Conservation (phyloP, 2,329 filamentous ascomycete genomes). For the Hymenoscyphus albidus region DNA sequence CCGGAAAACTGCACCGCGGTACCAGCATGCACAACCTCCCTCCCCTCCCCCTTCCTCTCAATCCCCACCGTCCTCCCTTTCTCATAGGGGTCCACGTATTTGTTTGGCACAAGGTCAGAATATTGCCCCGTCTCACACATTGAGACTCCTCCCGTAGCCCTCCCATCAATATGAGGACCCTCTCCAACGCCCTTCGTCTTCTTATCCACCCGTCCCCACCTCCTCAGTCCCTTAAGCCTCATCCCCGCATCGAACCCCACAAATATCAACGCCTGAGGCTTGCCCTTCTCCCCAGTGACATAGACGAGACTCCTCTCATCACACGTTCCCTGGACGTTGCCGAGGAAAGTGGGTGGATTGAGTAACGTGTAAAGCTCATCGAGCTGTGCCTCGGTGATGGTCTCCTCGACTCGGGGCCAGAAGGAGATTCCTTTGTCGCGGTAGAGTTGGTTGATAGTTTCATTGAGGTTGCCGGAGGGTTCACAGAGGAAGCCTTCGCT, state of each 20-base stretch:
- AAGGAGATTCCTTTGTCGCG: slow-evolving; percentile 23
- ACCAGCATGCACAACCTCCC: neutral
- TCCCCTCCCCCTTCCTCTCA: slow-evolving; percentile 29
- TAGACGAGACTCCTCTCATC: slow-evolving; percentile 50
- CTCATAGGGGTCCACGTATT: slow-evolving; percentile 20
- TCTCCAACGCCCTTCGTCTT: slow-evolving; percentile 26
- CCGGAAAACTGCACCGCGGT: neutral
- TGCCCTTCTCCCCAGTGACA: slow-evolving; percentile 32
- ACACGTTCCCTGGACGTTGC: slow-evolving; percentile 41
- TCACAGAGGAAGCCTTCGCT: slow-evolving; percentile 18
- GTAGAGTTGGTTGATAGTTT: slow-evolving; percentile 29
- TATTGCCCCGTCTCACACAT: too few species aligned
- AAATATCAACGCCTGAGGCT: slow-evolving; percentile 39
- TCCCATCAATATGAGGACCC: slow-evolving; percentile 29
- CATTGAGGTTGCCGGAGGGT: slow-evolving; percentile 16
- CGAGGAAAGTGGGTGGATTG: slow-evolving; percentile 38
- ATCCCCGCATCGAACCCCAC: slow-evolving; percentile 43
- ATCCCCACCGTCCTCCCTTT: slow-evolving; percentile 22
- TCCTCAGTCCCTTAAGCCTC: slow-evolving; percentile 32
- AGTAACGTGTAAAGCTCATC: slow-evolving; percentile 38
- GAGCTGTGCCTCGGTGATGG: slow-evolving; percentile 27
- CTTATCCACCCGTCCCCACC: slow-evolving; percentile 22
- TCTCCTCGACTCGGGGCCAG: slow-evolving; percentile 35
- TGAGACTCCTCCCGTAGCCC: slow-evolving; percentile 19
- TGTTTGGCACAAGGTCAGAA: too few species aligned